phyloP scores from a whole-genome alignment of 2,329 filamentous ascomycete species.

The Lachnellula willkommii region DNA sequence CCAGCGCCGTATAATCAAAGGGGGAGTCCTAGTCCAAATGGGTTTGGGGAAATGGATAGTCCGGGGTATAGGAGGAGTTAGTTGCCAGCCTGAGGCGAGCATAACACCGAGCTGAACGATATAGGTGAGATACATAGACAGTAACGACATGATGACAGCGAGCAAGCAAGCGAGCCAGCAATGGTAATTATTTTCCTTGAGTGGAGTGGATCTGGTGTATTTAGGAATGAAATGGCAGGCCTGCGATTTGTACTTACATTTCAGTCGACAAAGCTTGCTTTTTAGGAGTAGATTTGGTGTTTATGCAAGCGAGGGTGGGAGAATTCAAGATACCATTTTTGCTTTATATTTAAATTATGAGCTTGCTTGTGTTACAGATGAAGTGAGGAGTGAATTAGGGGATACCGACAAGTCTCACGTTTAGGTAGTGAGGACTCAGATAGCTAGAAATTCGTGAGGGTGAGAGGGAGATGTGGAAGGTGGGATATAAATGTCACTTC shows the following conservation, averaged over 20 bases:
- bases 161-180: neutral
- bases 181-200: neutral
- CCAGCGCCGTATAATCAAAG: conserved; percentile 19
- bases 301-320: neutral
- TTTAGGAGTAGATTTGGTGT: neutral
- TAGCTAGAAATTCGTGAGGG: no score
- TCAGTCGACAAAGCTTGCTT: neutral
- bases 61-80: conserved; percentile 7
- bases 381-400: neutral
- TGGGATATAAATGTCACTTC: no score
- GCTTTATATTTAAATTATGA: neutral
- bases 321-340: neutral
- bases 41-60: neutral
- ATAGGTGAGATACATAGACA: no score
- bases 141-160: neutral
- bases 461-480: no score
- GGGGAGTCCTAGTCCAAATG: neutral
- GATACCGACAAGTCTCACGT: no score
- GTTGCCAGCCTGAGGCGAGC: neutral
- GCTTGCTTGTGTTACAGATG: neutral
- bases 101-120: no score
- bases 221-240: no score
- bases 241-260: no score
- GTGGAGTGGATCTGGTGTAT: neutral
- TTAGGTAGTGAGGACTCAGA: no score